These are phyloP conservation scores for Plasmodium gaboni DNA, from an alignment of 169 alveolate species.

Conservation along the genomic window DNA sequence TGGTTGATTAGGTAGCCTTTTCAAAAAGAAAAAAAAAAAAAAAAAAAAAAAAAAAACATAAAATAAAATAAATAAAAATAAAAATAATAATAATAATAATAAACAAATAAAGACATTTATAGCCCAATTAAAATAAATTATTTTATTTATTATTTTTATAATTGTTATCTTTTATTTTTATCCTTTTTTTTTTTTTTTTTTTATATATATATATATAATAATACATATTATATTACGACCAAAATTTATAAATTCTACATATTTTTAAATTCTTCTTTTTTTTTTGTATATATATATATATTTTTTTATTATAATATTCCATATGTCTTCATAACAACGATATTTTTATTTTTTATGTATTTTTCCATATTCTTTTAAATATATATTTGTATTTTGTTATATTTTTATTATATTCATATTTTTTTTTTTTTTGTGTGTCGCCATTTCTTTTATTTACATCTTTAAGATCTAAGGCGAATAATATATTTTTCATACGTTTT, in stretches of 20 bases:
- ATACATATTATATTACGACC: background rate
- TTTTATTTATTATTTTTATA: background rate
- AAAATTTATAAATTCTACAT: slow-evolving; percentile 54
- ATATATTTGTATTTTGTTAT: slow-evolving; percentile 13
- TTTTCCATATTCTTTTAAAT: background rate
- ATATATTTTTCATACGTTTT: slow-evolving; percentile 3
- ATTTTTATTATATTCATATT: slow-evolving; percentile 8
- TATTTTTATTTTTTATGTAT: slow-evolving; percentile 6
- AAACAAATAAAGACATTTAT: slow-evolving; percentile 8
- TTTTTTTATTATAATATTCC: slow-evolving; percentile 12
- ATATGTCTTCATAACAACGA: slow-evolving; percentile 27
- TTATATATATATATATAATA: no score
- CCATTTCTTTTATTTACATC: slow-evolving; percentile 6
- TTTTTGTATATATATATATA: background rate
- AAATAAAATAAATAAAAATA: no score
- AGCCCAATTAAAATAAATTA: slow-evolving; percentile 3
- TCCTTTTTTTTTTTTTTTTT: background rate
- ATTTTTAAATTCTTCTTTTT: background rate
- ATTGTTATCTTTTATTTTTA: slow-evolving; percentile 10
- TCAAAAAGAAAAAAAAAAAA: slow-evolving; percentile 15
- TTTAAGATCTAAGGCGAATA: slow-evolving; percentile 23
- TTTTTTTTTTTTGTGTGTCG: slow-evolving; percentile 20
- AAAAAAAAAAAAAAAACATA: background rate
- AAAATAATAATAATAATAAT: background rate
- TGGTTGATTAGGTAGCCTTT: background rate